Base-by-base conservation (phyloP, 2,329 filamentous ascomycete genomes). In the Chalara sp. region DNA sequence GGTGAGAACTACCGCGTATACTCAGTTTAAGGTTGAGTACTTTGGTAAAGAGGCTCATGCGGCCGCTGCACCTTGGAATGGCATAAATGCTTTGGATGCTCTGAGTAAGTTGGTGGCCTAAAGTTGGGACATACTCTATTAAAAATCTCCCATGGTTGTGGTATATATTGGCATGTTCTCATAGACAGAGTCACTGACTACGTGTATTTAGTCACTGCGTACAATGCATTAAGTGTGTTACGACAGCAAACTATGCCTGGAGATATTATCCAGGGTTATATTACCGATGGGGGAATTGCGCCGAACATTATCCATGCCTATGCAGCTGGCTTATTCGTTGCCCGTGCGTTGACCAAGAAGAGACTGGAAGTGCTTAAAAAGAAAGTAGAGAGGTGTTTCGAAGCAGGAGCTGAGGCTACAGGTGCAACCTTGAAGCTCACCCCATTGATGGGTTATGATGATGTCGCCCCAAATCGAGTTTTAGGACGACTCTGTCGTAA, bases 401-500 rank as follows among this genome's bases (percentile, higher is more conserved):
- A 44, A 8, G 41, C 12, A 44, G 41, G 12, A 8, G 41, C 41
- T 12, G 8, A 8, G 10, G 12, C 12, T 10, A 44, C 41, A 8
- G 41, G 41, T 10, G 12, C 12, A 8, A 44, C 12, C 8, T 10
- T 44, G 12, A 8, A 44, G 10, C 21, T 44, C 30, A 73, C 70
- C 5, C 61, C 62, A 29, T 37, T 35, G 12, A 32, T 33, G 35
- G 32, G 32, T n/a, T 39, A 82, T 58, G 70, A 72, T 11, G 74
- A 82, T 60, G 76, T 80, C 56, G 71, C 80, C 4, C 78, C 78
- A 1, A 81, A 80, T 56, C 65, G 67, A 6, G 65, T 73, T 11
- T 65, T 82, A 11, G 78, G 69, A 1, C 53, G 58, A 4, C 68
- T 72, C 2, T 75, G 79, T 61, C 69, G 59, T 50, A 66, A 59